Base-by-base conservation (phyloP, 805 yeast genomes). In the Pichia nakasei region DNA sequence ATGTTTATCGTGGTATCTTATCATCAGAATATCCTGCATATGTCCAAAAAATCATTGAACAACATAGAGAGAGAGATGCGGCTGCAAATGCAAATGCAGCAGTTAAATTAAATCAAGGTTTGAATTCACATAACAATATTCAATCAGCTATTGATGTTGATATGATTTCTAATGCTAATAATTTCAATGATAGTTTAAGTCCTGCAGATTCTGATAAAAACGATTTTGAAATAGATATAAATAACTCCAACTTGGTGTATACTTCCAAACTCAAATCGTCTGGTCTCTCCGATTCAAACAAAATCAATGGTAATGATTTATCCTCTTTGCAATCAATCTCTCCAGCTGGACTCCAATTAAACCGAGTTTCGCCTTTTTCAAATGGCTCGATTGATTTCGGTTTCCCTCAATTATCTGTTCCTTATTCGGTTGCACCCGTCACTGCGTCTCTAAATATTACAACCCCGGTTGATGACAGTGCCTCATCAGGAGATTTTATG, bases 1-100 rank as follows among this genome's bases (percentile, higher is more conserved):
- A 85, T 56, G 88, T 83, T 40, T 85, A 85, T 61, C 76, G 93
- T 55, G 95, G 94, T 33, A 65, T 82, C 24, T 67, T 85, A 48
- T 75, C 91, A 26, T 71, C 77, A n/a, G 89, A 84, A 58, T 85
- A 81, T 62, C 81, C 80, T 53, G 64, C 78, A 34, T 85, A 80
- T 57, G 91, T 85, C 8, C 75, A 78, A 41, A 75, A 73, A 49
- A 78, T 81, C 38, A 73, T 78, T 67, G 82, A 77, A 47, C 59
- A 62, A 49, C 78, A 73, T 50, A 72, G 68, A 46, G 56, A 60
- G 51, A 22, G 50, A 29, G 58, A 56, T 26, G 58, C 54, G 5
- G 57, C 53, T 18, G 43, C 46, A 13, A 42, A 36, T 15, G 20
- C 35, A 15, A 43, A 36, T 12, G 32, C 41, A n/a, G n/a, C n/a